Percentiles rank a stretch among this genome's conserved stretches.
Conservation (phyloP, 208 protist species). For the Wallacemonas sp. region DNA sequence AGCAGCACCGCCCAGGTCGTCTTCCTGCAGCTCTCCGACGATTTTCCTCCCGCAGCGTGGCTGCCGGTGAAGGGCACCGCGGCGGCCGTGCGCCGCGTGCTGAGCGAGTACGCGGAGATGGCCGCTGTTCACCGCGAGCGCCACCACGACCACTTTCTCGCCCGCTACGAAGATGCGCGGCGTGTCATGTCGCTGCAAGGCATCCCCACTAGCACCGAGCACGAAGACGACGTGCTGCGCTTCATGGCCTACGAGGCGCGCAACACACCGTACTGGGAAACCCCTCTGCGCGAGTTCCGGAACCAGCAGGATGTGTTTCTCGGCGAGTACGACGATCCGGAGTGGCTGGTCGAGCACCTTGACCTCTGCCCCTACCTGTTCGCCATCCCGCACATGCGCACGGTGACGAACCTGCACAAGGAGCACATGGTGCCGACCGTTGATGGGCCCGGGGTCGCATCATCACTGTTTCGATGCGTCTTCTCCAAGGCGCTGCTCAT, state of each 20-base stretch:
- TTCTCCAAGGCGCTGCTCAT: conserved; percentile 88
- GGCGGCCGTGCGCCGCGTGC: conserved; percentile 73
- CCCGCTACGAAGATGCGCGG: conserved; percentile 50
- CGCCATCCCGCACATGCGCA: conserved; percentile 78
- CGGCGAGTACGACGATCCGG: conserved; percentile 88
- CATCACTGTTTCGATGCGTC: conserved; percentile 81
- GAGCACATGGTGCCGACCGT: conserved; percentile 79
- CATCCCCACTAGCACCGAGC: conserved; percentile 22
- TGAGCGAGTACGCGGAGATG: conserved; percentile 79
- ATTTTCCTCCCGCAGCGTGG: conserved; percentile 91
- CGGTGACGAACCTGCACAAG: conserved; percentile 66
- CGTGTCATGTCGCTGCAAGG: conserved; percentile 70
- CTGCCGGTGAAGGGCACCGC: conserved; percentile 80
- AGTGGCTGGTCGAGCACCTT: conserved; percentile 79
- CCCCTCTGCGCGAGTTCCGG: conserved; percentile 74
- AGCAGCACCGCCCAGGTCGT: conserved; percentile 48
- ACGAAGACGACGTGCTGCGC: conserved; percentile 75
- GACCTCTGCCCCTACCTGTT: conserved; percentile 87
- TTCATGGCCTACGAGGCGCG: conserved; percentile 80
- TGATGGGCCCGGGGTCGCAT: conserved; percentile 78
- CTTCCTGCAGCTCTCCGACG: conserved; percentile 79
- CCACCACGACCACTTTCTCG: conserved; percentile 68
- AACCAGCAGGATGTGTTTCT: conserved; percentile 87
- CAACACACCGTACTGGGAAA: conserved; percentile 69
- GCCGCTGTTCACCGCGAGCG: conserved; percentile 72